A percentile compares a stretch with the other conserved stretches of the same genome.
phyloP scores from a whole-genome alignment of 2,329 filamentous ascomycete species.

The Trichoderma harzianum region DNA sequence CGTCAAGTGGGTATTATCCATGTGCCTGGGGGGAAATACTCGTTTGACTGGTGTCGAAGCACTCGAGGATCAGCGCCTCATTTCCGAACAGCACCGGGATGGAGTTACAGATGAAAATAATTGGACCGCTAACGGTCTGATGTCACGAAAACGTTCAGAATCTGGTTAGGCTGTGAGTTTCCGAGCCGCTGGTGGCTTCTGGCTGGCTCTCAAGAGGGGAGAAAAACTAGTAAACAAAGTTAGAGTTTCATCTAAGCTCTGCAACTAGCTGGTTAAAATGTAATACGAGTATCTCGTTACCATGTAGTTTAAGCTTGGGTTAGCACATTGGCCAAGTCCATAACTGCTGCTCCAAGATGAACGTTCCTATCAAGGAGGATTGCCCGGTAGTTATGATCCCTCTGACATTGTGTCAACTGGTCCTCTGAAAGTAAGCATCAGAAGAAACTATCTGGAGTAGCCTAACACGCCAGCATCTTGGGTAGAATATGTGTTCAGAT shows the following conservation, averaged over 20 bases:
- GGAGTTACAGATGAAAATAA: neutral
- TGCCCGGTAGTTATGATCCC: neutral
- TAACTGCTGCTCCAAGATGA: neutral
- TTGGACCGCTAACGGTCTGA: neutral
- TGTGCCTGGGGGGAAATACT: neutral
- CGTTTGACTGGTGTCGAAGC: neutral
- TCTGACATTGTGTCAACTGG: neutral
- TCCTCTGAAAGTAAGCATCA: neutral
- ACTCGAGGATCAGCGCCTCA: neutral
- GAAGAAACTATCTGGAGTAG: neutral
- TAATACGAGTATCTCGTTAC: neutral
- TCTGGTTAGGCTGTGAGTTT: neutral
- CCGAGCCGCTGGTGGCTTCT: neutral
- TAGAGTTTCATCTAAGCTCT: conserved; percentile 1
- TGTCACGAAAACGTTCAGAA: conserved; percentile 14
- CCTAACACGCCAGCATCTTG: neutral
- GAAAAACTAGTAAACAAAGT: neutral
- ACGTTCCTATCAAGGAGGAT: neutral
- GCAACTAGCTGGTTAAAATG: neutral
- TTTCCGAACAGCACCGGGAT: neutral
- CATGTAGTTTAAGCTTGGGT: neutral
- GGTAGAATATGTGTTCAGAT: neutral
- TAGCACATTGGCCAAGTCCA: neutral
- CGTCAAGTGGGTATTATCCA: neutral
- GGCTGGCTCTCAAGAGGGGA: neutral